Evolutionary conservation across 1,139 yeast genomes (phyloP), one percentile per base, ranked within the genome.

Genomic region (Debaryomyces sp.): DNA sequence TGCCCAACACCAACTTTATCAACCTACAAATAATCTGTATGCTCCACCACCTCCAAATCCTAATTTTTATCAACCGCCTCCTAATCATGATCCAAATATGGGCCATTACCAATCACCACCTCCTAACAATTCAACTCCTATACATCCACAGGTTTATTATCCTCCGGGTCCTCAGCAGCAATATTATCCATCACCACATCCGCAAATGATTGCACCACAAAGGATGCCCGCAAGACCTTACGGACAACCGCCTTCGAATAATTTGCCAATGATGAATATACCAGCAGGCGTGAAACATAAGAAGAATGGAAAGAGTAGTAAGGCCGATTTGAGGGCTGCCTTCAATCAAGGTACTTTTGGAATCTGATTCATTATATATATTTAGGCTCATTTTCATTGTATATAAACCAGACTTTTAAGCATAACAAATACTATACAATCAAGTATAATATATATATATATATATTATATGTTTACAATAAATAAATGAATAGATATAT

Each of bases 291-390:
- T 61, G 21, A 67, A 60, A 49, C 62, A 57, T 54, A 64, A 71
- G 50, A 75, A 75, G 60, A 74, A 75, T 52, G 56, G 60, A 32
- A 62, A 59, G 18, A 56, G 65, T 12, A 72, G 72, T 50, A 73
- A 73, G 50, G 80, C 77, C 1, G 63, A 67, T 41, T 59, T 76
- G 47, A 62, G 81, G 46, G 73, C 77, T 9, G 80, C 79, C 1
- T 68, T 76, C 48, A 67, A 68, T 47, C 72, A 69, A 45, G 74
- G 75, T 0, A 62, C 65, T 37, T 76, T 74, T 59, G 80, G 81
- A 9, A 74, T 76, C 39, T 73, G 60, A 52, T 21, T 32, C 6
- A 8, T 15, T 10, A 4, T 12, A 35, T 10, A 35, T 41, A 30
- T 29, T n/a, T 35, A 35, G 40, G 23, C n/a, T 22, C 26, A 21